Conservation (phyloP, 2,329 filamentous ascomycete species). For the Beauveria sp. region DNA sequence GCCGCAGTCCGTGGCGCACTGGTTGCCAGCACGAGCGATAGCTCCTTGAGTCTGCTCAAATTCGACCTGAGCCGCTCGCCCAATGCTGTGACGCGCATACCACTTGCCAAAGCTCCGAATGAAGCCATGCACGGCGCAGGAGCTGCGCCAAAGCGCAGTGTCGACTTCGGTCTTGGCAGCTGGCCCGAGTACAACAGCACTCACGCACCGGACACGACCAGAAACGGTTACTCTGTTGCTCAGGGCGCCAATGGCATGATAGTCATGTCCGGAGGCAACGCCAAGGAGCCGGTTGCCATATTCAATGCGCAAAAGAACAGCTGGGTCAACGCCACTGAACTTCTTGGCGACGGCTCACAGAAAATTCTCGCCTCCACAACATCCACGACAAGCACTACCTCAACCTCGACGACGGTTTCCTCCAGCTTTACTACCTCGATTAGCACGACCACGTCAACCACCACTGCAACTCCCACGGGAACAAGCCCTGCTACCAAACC, state of each 20-base stretch:
- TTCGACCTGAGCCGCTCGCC: constrained; percentile 71
- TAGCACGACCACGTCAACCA: constrained; percentile 16
- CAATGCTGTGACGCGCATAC: constrained; percentile 37
- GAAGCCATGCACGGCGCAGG: background rate
- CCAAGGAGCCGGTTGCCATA: constrained; percentile 60
- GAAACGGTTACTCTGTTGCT: constrained; percentile 66
- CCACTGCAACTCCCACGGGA: constrained; percentile 14
- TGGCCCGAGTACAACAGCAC: constrained; percentile 78
- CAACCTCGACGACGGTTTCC: constrained; percentile 18
- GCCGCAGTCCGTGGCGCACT: constrained; percentile 53
- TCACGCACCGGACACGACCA: constrained; percentile 54
- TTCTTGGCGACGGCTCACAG: constrained; percentile 47
- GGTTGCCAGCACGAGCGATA: constrained; percentile 59
- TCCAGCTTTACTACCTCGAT: constrained; percentile 19
- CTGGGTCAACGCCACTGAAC: constrained; percentile 65
- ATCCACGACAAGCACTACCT: constrained; percentile 19
- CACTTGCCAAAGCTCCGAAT: background rate
- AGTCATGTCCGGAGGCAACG: constrained; percentile 70
- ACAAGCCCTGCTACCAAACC: constrained; percentile 21
- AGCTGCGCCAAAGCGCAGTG: constrained; percentile 22
- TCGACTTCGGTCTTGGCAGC: constrained; percentile 49
- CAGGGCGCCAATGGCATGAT: constrained; percentile 58
- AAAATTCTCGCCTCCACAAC: constrained; percentile 26
- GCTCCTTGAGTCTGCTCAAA: constrained; percentile 68
- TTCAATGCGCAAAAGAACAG: constrained; percentile 69